Conservation (phyloP, 73 alveolate species). For the Paraurostyla sp. region DNA sequence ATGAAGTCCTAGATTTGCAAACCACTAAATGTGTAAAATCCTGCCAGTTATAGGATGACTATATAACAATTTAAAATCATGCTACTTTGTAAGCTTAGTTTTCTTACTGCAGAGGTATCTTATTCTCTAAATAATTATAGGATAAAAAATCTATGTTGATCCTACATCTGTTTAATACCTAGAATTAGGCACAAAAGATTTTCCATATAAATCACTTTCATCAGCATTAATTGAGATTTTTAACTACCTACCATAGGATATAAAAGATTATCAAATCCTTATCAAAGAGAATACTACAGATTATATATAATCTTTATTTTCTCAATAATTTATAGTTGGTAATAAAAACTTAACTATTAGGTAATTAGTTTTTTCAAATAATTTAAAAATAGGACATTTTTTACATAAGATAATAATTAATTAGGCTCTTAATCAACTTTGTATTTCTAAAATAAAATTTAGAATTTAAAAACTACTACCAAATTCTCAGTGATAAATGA, state of each 20-base stretch:
- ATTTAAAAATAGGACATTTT: background rate
- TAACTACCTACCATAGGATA: background rate
- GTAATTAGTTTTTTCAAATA: background rate
- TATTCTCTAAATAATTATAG: too few species aligned
- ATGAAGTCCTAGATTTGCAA: too few species aligned
- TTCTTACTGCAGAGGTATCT: too few species aligned
- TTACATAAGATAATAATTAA: background rate
- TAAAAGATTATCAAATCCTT: background rate
- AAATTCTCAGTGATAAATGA: too few species aligned
- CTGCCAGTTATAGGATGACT: too few species aligned
- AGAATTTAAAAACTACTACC: too few species aligned
- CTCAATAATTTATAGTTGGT: background rate
- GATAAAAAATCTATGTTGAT: background rate
- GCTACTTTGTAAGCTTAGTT: too few species aligned
- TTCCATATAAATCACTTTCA: background rate
- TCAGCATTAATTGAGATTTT: background rate
- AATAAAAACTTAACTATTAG: background rate
- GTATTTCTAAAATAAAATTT: background rate
- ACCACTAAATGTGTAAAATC: too few species aligned
- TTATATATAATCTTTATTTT: background rate
- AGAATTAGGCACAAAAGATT: background rate
- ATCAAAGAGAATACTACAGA: background rate
- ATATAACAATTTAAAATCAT: too few species aligned
- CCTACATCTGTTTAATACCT: constrained; percentile 7
- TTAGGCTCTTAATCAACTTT: background rate